phyloP scores from a whole-genome alignment of 2,329 filamentous ascomycete species.

The Colletotrichum limetticola region DNA sequence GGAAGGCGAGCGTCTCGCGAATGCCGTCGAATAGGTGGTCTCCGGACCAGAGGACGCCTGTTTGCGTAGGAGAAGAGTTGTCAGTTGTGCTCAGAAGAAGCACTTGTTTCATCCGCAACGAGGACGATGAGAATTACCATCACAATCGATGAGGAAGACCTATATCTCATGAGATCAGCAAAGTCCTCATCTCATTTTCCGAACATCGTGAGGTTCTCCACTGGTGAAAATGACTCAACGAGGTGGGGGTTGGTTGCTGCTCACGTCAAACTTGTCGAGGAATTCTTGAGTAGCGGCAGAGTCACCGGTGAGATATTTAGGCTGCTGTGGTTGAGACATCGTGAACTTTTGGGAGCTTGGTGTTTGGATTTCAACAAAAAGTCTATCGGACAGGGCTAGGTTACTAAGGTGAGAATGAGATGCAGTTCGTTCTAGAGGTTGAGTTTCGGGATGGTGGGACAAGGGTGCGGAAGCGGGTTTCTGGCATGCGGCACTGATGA shows the following conservation, averaged over 20 bases:
- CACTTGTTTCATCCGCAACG: conserved; percentile 4
- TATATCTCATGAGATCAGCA: conserved; percentile 49
- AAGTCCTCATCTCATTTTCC: conserved; percentile 11
- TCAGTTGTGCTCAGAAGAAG: conserved; percentile 4
- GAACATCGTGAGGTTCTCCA: neutral
- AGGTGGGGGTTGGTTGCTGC: conserved; percentile 50
- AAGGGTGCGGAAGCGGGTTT: neutral
- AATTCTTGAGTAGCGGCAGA: conserved; percentile 82
- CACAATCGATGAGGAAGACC: conserved; percentile 91
- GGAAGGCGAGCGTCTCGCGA: conserved; percentile 84
- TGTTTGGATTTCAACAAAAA: conserved; percentile 20
- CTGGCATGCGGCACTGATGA: neutral
- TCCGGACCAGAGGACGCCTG: conserved; percentile 96
- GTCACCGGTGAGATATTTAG: conserved; percentile 84
- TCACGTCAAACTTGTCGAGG: conserved; percentile 90
- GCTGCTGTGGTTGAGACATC: conserved; percentile 48
- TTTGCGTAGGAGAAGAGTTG: neutral
- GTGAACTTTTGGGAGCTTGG: conserved; percentile 6
- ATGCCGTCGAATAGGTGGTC: conserved; percentile 88
- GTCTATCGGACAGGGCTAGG: neutral
- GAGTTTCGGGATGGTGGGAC: conserved; percentile 2
- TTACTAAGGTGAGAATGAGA: neutral
- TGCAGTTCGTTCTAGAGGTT: conserved; percentile 14
- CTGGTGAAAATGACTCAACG: conserved; percentile 27
- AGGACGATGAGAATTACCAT: conserved; percentile 70